Percentiles rank a stretch among this genome's conserved stretches.
Evolutionary conservation across 2,329 filamentous ascomycete genomes (phyloP).

Genomic region (Colletotrichum sp.): DNA sequence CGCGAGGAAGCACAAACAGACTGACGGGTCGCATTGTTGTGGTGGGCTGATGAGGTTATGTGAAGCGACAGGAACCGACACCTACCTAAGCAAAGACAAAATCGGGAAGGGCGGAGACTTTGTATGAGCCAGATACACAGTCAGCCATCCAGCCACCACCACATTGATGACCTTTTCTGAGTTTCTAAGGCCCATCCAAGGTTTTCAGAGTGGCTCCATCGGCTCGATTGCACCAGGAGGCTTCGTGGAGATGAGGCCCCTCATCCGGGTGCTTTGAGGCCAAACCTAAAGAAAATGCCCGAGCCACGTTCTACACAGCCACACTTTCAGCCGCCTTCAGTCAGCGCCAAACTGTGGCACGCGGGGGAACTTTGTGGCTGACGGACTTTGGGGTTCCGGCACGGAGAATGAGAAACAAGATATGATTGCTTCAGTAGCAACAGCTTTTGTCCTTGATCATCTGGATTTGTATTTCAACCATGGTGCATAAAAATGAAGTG

Average conservation of each 20-base stretch:
- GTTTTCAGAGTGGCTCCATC: neutral
- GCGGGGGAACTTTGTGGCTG: neutral
- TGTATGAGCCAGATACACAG: neutral
- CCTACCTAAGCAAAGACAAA: neutral
- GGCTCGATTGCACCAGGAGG: neutral
- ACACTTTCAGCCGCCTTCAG: neutral
- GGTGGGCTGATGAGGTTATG: neutral
- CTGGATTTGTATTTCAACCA: too few relatives aligned
- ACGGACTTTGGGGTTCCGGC: neutral
- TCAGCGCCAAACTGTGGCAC: neutral
- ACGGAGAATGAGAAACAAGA: too few relatives aligned
- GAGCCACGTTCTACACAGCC: neutral
- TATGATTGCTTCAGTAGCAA: too few relatives aligned
- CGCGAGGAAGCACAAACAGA: neutral
- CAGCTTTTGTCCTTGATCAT: too few relatives aligned
- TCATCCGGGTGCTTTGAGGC: neutral
- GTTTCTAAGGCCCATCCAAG: neutral
- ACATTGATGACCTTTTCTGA: neutral
- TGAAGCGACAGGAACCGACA: neutral
- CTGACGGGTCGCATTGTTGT: neutral
- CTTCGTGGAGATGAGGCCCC: neutral
- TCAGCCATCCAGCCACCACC: neutral
- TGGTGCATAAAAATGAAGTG: too few relatives aligned
- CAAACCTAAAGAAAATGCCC: neutral
- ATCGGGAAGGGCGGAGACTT: neutral